These are phyloP conservation scores for Populus pruinosa DNA, from an alignment of 345 rosid genomes.

Conservation along the genomic window DNA sequence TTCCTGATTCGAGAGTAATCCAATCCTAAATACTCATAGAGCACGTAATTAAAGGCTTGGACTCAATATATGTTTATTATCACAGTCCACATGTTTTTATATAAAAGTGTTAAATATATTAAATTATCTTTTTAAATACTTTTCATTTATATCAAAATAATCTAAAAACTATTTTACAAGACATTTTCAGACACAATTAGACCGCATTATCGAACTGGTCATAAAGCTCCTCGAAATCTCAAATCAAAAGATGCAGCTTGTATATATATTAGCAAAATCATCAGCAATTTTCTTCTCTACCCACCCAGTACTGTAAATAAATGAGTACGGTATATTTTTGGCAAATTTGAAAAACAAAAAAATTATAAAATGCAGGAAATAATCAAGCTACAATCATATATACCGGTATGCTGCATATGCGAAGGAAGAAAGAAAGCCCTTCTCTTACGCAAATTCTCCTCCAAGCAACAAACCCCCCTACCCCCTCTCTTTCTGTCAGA, in stretches of 20 bases:
- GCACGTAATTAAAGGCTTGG: background rate
- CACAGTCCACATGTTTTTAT: no score
- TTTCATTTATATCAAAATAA: no score
- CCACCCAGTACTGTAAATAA: background rate
- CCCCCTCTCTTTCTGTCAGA: background rate
- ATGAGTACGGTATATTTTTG: background rate
- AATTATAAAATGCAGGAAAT: background rate
- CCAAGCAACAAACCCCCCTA: slow-evolving; percentile 38
- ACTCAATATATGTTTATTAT: no score
- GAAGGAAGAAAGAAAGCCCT: slow-evolving; percentile 22
- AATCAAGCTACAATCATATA: slow-evolving; percentile 14
- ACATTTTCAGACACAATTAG: background rate
- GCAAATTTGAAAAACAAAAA: background rate
- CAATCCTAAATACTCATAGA: no score
- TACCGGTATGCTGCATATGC: background rate
- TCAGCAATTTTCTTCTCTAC: background rate
- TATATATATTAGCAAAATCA: background rate
- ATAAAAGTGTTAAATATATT: no score
- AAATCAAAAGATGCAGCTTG: background rate
- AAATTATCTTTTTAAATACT: no score
- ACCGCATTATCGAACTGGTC: background rate
- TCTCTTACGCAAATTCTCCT: slow-evolving; percentile 56
- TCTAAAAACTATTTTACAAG: no score
- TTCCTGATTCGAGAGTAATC: no score
- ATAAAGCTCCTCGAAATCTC: no score